phyloP scores from a whole-genome alignment of 2,329 filamentous ascomycete genomes.

The Leptographium wingfieldii region DNA sequence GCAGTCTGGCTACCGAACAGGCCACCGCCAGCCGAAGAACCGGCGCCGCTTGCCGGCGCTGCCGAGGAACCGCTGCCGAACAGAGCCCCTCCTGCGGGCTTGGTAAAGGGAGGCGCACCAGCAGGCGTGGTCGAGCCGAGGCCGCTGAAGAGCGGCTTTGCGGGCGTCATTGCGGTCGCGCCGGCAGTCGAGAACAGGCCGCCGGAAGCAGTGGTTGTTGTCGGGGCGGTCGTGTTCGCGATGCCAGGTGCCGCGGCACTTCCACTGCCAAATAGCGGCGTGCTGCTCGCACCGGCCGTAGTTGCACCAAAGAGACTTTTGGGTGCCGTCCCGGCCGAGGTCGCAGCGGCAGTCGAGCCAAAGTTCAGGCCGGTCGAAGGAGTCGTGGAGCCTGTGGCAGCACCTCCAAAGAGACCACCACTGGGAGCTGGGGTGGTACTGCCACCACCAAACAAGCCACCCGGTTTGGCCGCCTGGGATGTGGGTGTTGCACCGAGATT shows the following conservation, averaged over 20 bases:
- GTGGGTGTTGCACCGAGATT: not conserved
- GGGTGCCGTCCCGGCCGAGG: not conserved
- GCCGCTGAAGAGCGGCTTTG: conserved; percentile 30
- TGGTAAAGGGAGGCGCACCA: conserved; percentile 34
- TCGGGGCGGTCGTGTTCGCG: conserved; percentile 7
- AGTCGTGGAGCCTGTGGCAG: not conserved
- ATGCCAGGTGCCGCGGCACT: not conserved
- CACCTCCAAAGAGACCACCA: not conserved
- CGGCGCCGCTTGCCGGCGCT: not conserved
- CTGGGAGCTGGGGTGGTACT: not conserved
- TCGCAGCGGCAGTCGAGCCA: not conserved
- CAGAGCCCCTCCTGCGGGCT: conserved; percentile 11
- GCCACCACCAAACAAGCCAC: conserved; percentile 7
- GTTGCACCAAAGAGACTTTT: not conserved
- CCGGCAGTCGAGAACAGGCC: conserved; percentile 9
- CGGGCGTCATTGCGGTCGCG: conserved; percentile 23
- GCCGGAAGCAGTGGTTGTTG: conserved; percentile 6
- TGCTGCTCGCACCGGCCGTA: not conserved
- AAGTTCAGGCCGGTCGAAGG: not conserved
- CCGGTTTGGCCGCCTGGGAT: not conserved
- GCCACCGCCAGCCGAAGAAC: not conserved
- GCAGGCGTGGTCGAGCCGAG: conserved; percentile 41
- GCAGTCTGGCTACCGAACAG: conserved; percentile 1
- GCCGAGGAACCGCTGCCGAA: conserved; percentile 5
- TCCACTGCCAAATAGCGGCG: not conserved